Percentiles rank a stretch among this genome's conserved stretches.
Conservation (phyloP, 148 eudicot species). For the Vaccinium darrowii region DNA sequence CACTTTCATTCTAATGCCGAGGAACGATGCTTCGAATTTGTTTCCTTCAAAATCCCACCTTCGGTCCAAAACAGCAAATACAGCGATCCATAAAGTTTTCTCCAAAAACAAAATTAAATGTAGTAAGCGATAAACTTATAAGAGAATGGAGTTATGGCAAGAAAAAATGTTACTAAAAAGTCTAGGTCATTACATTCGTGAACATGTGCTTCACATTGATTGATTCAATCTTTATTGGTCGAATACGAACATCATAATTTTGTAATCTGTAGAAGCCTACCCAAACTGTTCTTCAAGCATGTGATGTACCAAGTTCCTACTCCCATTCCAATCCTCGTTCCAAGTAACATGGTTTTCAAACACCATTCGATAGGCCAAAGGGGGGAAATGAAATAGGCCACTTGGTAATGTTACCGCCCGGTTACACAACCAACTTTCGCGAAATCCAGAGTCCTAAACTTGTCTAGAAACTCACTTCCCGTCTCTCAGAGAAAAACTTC, state of each 20-base stretch:
- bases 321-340: not conserved
- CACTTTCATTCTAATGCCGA: too few relatives aligned
- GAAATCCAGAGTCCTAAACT: not conserved
- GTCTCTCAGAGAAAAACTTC: conserved; percentile 85
- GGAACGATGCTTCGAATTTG: too few relatives aligned
- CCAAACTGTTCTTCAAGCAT: not conserved
- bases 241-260: not conserved
- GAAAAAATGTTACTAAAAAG: not conserved
- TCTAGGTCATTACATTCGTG: not conserved
- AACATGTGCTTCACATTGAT: not conserved
- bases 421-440: not conserved
- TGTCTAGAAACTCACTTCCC: conserved; percentile 65
- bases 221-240: not conserved
- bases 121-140: too few relatives aligned
- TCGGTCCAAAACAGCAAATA: too few relatives aligned
- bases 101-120: too few relatives aligned
- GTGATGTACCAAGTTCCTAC: not conserved
- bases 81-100: too few relatives aligned
- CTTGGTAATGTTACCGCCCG: not conserved
- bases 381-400: not conserved
- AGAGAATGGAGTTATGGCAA: too few relatives aligned
- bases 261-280: not conserved
- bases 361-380: not conserved
- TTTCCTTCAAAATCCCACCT: too few relatives aligned
- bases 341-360: not conserved